Evolutionary conservation across 169 alveolate species (phyloP).

Genomic region (Plasmodium billcollinsi): DNA sequence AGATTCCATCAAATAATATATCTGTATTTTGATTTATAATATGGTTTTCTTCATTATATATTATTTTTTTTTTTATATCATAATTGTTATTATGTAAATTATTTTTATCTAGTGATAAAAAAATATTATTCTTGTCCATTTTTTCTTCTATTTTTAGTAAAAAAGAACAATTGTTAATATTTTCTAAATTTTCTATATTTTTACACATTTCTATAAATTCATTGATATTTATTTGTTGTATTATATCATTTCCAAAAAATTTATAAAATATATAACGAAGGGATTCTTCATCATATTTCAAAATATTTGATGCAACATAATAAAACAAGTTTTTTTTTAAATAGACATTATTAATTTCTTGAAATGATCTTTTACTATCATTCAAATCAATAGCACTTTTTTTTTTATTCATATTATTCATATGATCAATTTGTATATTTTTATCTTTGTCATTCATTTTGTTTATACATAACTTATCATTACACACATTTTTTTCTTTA

Average conservation of each 20-base stretch:
- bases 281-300: constrained; percentile 12
- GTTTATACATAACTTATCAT: not conserved
- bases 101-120: no score
- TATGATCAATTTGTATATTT: no score
- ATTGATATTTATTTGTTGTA: not conserved
- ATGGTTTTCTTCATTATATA: not conserved
- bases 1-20: constrained; percentile 7
- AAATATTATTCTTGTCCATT: no score
- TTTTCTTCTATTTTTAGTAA: no score
- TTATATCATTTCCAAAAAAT: constrained; percentile 8
- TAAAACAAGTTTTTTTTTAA: constrained; percentile 17
- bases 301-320: not conserved
- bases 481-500: not conserved
- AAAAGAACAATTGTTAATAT: constrained; percentile 25
- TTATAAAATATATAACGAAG: constrained; percentile 14
- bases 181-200: constrained; percentile 33
- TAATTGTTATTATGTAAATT: not conserved
- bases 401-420: not conserved
- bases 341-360: not conserved
- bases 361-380: not conserved
- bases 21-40: constrained; percentile 1
- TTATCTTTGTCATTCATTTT: no score
- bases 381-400: not conserved
- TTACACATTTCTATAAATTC: constrained; percentile 8
- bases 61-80: not conserved